Base-by-base conservation (phyloP, 441 rosid species). In the Brassica hybrid region DNA sequence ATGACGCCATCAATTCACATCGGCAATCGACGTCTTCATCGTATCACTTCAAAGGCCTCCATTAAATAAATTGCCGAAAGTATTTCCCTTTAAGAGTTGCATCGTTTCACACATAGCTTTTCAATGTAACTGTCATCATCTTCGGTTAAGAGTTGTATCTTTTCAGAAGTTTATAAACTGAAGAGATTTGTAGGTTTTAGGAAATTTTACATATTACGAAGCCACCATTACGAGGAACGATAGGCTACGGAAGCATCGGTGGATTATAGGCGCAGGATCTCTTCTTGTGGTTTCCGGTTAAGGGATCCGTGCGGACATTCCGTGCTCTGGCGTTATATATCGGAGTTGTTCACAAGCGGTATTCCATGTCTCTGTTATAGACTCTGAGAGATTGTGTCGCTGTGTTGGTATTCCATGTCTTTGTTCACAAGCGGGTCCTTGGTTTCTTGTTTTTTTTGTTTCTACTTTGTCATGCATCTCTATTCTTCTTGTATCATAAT, bases 261-360 rank as follows among this genome's bases (percentile, higher is more conserved):
- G 81, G 82, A 0, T 79, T 96, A 30, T 86, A 90, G 0, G 99
- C 92, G 3, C 94, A 93, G 77, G 97, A 93, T 58, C 76, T 96
- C 19, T 96, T 93, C 79, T 83, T 96, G 67, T 96, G 99, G 98
- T 92, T 96, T 77, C 91, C 88, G 25, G 98, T 96, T 13, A 90
- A 88, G 89, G 85, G 57, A 88, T 96, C 61, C 88, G 93, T 36
- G 97, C 92, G 5, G 99, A 96, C 71, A 78, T 91, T 7, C 98
- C 98, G 0, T 88, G 89, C 81, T 93, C 99, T 9, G 98, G 99
- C n/a, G 74, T 96, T 27, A 96, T 96, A 17, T 87, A 86, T 92
- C 11, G 97, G 97, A 41, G 95, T 93, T 60, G 88, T 94, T 69
- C 81, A 4, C 23, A 93, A 96, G 80, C 97, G 92, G 76, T 93